These are phyloP conservation scores for Lactarius sp. DNA, from an alignment of 768 basidiomycete genomes.

Conservation along the genomic window DNA sequence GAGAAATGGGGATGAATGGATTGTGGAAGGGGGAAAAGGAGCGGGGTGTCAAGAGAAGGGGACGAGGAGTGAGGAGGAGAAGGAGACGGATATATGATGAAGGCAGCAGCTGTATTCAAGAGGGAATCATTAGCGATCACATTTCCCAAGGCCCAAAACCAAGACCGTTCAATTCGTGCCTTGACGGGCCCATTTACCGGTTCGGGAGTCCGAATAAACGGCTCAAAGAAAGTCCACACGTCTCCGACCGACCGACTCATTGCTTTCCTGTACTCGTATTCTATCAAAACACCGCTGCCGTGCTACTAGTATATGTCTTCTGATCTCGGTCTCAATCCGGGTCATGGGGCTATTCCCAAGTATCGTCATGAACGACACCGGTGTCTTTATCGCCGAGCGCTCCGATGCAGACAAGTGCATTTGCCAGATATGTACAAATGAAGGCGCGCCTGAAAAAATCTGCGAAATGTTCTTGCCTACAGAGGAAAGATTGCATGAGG, in stretches of 20 bases:
- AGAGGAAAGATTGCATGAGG: constrained; percentile 12
- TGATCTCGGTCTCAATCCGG: background rate
- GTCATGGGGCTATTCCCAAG: constrained; percentile 1
- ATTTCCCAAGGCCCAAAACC: constrained; percentile 18
- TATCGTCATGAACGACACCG: constrained; percentile 4
- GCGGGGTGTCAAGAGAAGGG: background rate
- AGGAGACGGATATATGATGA: constrained; percentile 15
- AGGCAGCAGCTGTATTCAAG: constrained; percentile 9
- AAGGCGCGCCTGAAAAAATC: constrained; percentile 12
- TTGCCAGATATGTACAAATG: constrained; percentile 24
- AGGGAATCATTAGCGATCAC: constrained; percentile 23
- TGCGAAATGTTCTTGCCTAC: constrained; percentile 2
- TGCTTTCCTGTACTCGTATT: background rate
- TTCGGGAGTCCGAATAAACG: constrained; percentile 3
- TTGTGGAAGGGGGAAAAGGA: background rate
- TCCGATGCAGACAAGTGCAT: constrained; percentile 12
- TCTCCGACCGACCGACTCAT: background rate
- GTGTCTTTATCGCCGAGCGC: constrained; percentile 11
- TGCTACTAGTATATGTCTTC: background rate
- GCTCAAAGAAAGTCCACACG: background rate
- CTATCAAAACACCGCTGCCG: constrained; percentile 5
- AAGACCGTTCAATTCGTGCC: background rate
- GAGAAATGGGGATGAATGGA: background rate
- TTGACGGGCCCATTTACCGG: constrained; percentile 2
- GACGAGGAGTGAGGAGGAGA: constrained; percentile 9